Evolutionary conservation across 805 yeast genomes (phyloP), one percentile per base, ranked within the genome.

Genomic region (Hanseniaspora valbyensis): DNA sequence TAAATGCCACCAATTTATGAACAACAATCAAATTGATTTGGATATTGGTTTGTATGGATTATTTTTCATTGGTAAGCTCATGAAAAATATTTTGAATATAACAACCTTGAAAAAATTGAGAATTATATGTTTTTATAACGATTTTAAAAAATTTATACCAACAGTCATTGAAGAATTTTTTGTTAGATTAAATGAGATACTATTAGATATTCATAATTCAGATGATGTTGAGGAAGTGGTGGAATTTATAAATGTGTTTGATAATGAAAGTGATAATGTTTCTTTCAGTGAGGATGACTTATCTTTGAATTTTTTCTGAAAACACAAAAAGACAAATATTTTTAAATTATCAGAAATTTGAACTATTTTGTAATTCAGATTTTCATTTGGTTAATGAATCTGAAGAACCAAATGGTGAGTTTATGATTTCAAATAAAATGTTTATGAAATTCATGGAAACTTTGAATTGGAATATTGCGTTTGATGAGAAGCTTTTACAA

Each of bases 231-330:
- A 40, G n/a, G 44, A 48, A 19, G 34, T 25, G 3, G 21, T 40
- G 12, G 51, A 48, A 13, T 48, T 48, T 33, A 33, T 48, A 10
- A 48, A 48, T 26, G 25, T 48, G 18, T 48, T 48, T 40, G 51
- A 48, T 26, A 32, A 30, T 14, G 44, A 48, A 26, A 28, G 32
- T 2, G 32, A 8, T 16, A 22, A 39, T 16, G 32, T 39, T 24
- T 21, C 14, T n/a, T 9, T 39, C 14, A 24, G n/a, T 39, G 29
- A 25, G 8, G 26, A 24, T 5, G 42, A 39, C 25, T 25, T 39
- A n/a, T 24, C 42, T 4, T 39, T 25, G n/a, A 25, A 25, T 39
- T 4, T 24, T 39, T 39, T 39, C 42, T 24, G 42, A 39, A 39
- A 25, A 14, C 8, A 25, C 32, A 4, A 39, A 39, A 25, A 39